Evolutionary conservation across 768 basidiomycete species (phyloP).

Genomic region (Coprinopsis strossmayeri): DNA sequence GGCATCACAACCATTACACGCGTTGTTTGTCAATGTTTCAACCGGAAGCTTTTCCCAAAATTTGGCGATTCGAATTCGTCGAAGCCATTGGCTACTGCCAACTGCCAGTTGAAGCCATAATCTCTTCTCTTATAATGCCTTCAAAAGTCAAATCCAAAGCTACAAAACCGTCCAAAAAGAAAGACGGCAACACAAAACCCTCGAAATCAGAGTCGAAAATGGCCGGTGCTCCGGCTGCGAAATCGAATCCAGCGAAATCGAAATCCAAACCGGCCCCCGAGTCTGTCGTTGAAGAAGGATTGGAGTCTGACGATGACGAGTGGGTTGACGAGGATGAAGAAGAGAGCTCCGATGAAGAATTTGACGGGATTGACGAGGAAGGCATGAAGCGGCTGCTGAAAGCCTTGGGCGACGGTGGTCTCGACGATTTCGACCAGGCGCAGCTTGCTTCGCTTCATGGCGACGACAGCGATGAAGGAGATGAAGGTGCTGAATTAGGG

Average conservation of each 20-base stretch:
- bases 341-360: constrained; percentile 15
- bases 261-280: constrained; percentile 4
- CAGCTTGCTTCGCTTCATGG: constrained; percentile 40
- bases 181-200: too few species aligned
- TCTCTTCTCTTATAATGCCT: neutral
- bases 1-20: neutral
- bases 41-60: neutral
- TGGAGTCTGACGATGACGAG: constrained; percentile 13
- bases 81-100: neutral
- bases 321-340: constrained; percentile 15
- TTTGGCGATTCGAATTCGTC: constrained; percentile 1
- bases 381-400: constrained; percentile 54
- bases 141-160: too few species aligned
- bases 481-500: constrained; percentile 17
- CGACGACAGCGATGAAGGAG: constrained; percentile 16
- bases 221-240: neutral
- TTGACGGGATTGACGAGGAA: constrained; percentile 42
- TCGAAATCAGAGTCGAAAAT: too few species aligned
- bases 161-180: too few species aligned
- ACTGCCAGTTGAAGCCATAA: neutral
- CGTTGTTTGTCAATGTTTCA: constrained; percentile 2
- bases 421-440: constrained; percentile 58
- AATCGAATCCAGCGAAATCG: neutral
- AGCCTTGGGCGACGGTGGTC: constrained; percentile 55
- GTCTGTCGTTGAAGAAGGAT: constrained; percentile 9